phyloP scores from a whole-genome alignment of 176 grass and related monocot genomes.

The Metroxylon sagu region DNA sequence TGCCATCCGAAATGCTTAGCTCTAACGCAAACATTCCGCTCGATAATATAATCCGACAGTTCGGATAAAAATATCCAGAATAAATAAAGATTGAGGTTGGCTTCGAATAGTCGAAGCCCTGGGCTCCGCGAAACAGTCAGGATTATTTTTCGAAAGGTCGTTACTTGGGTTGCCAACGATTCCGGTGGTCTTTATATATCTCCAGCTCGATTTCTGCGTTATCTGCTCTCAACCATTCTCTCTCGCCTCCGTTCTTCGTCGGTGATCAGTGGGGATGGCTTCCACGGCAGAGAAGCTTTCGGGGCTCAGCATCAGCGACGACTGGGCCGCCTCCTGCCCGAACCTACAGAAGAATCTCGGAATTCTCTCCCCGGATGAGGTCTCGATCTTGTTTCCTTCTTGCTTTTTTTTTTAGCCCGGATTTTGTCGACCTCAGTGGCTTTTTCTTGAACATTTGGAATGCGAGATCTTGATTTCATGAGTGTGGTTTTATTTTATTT shows the following conservation, averaged over 20 bases:
- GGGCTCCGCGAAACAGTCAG: no score
- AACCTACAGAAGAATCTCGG: constrained; percentile 32
- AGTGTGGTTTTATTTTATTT: no score
- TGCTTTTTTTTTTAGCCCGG: neutral
- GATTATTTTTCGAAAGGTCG: no score
- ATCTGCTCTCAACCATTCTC: neutral
- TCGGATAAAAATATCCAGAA: no score
- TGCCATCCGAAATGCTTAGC: no score
- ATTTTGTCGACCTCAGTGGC: neutral
- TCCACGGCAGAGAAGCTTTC: constrained; percentile 18
- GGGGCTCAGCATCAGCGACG: constrained; percentile 19
- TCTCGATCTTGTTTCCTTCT: constrained; percentile 2
- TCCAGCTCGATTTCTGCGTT: no score
- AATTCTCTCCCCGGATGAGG: constrained; percentile 38
- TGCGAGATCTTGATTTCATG: neutral
- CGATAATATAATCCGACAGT: no score
- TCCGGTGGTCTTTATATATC: no score
- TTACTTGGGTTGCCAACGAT: no score
- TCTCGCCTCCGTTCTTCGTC: neutral
- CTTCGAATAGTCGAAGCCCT: no score
- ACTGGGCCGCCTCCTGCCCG: constrained; percentile 17
- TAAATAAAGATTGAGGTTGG: no score
- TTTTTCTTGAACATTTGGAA: neutral
- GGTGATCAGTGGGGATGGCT: constrained; percentile 19
- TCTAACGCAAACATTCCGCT: no score